Percentiles rank a stretch among this genome's conserved stretches.
These are phyloP conservation scores for Excoecaria cochinchinensis DNA, from an alignment of 345 rosid species.

Conservation along the genomic window DNA sequence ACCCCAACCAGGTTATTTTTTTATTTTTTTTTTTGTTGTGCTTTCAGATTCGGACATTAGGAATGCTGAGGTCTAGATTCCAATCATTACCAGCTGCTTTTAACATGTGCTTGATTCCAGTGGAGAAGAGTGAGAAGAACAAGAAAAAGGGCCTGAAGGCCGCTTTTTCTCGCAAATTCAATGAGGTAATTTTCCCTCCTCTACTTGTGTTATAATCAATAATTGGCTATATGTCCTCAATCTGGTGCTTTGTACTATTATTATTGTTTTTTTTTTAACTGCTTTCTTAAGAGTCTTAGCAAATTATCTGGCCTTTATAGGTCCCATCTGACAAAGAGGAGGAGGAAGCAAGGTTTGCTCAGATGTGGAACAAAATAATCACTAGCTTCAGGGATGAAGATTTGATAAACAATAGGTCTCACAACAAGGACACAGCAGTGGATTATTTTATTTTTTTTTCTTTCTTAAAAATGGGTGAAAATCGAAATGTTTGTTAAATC, in stretches of 20 bases:
- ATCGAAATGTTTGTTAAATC: conserved; percentile 12
- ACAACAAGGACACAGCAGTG: background rate
- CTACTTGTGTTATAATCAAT: background rate
- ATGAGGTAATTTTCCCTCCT: conserved; percentile 34
- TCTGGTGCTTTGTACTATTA: background rate
- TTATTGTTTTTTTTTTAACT: background rate
- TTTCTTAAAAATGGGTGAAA: background rate
- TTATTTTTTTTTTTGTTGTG: background rate
- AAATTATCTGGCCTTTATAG: conserved; percentile 29
- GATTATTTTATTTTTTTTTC: background rate
- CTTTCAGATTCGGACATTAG: conserved; percentile 87
- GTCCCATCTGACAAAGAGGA: conserved; percentile 58
- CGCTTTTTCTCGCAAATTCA: conserved; percentile 55
- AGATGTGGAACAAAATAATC: conserved; percentile 94
- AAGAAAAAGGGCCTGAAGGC: conserved; percentile 76
- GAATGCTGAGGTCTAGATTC: conserved; percentile 97
- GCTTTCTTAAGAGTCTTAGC: background rate
- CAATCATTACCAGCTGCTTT: conserved; percentile 85
- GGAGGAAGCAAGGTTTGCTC: conserved; percentile 94
- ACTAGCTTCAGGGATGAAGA: conserved; percentile 96
- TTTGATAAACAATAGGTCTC: conserved; percentile 73
- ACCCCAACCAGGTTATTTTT: background rate
- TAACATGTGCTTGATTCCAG: conserved; percentile 74
- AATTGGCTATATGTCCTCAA: background rate
- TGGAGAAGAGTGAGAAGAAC: conserved; percentile 45